phyloP scores from a whole-genome alignment of 805 yeast genomes.

The Metschnikowia borealis region DNA sequence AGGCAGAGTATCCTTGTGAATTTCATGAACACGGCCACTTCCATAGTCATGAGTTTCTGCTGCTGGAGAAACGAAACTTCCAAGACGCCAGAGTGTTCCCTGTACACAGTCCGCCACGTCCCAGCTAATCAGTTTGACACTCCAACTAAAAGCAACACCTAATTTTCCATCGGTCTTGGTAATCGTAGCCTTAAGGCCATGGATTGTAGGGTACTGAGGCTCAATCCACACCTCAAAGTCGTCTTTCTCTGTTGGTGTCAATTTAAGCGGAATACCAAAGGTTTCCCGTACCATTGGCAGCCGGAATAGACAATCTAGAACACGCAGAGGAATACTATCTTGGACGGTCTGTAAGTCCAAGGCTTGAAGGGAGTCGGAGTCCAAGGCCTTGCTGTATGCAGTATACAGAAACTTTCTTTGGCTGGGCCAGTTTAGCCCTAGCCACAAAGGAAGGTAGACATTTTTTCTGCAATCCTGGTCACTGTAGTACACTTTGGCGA shows the following conservation, averaged over 20 bases:
- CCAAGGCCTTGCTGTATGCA: conserved; percentile 12
- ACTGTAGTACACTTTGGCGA: conserved; percentile 9
- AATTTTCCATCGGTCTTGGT: conserved; percentile 7
- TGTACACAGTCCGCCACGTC: conserved; percentile 19
- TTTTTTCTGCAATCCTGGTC: conserved; percentile 6
- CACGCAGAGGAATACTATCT: conserved; percentile 25
- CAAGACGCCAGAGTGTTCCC: conserved; percentile 25
- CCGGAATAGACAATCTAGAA: conserved; percentile 24
- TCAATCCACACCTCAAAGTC: conserved; percentile 31
- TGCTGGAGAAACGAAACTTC: conserved; percentile 21
- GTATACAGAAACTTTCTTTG: conserved; percentile 25
- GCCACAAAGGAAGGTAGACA: conserved; percentile 26
- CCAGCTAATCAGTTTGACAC: conserved; percentile 24
- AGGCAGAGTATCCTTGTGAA: conserved; percentile 9
- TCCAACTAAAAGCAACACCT: conserved; percentile 20
- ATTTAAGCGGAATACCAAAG: conserved; percentile 28
- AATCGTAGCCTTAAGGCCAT: conserved; percentile 26
- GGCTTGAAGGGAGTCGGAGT: neutral
- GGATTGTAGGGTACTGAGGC: conserved; percentile 25
- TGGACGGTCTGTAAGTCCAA: conserved; percentile 10
- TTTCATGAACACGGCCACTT: conserved; percentile 28
- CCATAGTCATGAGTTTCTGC: conserved; percentile 25
- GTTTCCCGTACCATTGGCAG: conserved; percentile 21
- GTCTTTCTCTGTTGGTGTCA: conserved; percentile 9
- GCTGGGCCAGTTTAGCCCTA: conserved; percentile 25